phyloP scores from a whole-genome alignment of 345 rosid genomes.

The Jatropha curcas region DNA sequence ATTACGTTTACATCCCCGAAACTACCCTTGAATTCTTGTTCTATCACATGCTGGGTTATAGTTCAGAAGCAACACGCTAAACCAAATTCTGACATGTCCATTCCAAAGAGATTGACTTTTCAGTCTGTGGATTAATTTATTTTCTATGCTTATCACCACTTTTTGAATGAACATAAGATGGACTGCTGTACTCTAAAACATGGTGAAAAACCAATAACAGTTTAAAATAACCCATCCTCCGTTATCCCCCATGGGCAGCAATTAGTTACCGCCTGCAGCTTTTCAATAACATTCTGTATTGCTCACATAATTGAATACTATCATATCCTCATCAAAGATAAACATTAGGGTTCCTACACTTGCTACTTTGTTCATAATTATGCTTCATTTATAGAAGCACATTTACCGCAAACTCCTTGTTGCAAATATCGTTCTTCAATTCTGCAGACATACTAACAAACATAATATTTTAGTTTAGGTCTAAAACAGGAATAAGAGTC shows the following conservation, averaged over 20 bases:
- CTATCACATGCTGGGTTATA: not conserved
- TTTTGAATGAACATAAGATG: not conserved
- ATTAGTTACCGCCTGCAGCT: not conserved
- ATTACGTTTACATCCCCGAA: not conserved
- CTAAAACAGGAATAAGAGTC: no score
- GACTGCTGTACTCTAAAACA: not conserved
- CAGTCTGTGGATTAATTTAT: not conserved
- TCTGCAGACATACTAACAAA: not conserved
- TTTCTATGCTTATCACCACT: not conserved
- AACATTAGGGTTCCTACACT: not conserved
- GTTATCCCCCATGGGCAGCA: not conserved
- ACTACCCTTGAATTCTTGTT: not conserved
- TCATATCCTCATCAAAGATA: not conserved
- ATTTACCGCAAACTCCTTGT: not conserved
- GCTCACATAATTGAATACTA: not conserved
- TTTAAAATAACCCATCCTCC: not conserved
- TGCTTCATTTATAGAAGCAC: not conserved
- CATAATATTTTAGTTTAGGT: not conserved
- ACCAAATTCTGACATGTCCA: not conserved
- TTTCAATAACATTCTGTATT: not conserved
- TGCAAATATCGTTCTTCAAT: not conserved
- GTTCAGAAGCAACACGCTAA: not conserved
- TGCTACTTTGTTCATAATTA: not conserved
- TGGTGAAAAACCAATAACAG: not conserved
- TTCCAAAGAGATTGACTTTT: not conserved